These are phyloP conservation scores for Arthrobotrys iridis DNA, from an alignment of 2,329 filamentous ascomycete genomes.

Conservation along the genomic window DNA sequence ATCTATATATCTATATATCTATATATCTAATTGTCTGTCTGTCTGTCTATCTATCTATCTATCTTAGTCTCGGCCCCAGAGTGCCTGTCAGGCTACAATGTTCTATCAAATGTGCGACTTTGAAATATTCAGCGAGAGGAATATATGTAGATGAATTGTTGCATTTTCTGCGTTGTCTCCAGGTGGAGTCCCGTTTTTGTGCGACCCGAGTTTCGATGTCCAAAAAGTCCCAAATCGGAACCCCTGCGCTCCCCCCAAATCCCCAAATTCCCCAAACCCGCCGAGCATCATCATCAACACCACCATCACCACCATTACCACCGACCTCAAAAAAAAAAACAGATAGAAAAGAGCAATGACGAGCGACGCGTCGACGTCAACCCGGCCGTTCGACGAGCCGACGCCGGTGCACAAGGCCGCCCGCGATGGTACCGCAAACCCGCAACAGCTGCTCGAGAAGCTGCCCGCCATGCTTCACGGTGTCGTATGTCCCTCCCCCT, in stretches of 20 bases:
- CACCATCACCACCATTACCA: not conserved
- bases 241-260: not conserved
- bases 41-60: no score
- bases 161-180: slow-evolving; percentile 31
- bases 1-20: no score
- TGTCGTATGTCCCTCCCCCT: slow-evolving; percentile 29
- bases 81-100: no score
- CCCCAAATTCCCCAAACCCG: not conserved
- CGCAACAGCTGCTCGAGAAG: slow-evolving; percentile 51
- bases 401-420: slow-evolving; percentile 47
- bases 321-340: not conserved
- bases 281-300: no score
- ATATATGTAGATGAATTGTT: slow-evolving; percentile 2
- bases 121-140: no score
- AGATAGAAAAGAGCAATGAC: slow-evolving; percentile 11
- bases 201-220: no score
- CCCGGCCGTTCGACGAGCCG: slow-evolving; percentile 20
- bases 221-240: not conserved
- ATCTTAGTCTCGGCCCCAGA: no score
- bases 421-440: slow-evolving; percentile 29
- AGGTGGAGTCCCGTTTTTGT: slow-evolving; percentile 1
- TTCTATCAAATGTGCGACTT: no score
- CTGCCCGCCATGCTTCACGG: slow-evolving; percentile 52
- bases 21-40: no score
- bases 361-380: slow-evolving; percentile 19